These are phyloP conservation scores for Jimgerdemannia lactiflua DNA, from an alignment of 192 early-diverging fungal species.

Conservation along the genomic window DNA sequence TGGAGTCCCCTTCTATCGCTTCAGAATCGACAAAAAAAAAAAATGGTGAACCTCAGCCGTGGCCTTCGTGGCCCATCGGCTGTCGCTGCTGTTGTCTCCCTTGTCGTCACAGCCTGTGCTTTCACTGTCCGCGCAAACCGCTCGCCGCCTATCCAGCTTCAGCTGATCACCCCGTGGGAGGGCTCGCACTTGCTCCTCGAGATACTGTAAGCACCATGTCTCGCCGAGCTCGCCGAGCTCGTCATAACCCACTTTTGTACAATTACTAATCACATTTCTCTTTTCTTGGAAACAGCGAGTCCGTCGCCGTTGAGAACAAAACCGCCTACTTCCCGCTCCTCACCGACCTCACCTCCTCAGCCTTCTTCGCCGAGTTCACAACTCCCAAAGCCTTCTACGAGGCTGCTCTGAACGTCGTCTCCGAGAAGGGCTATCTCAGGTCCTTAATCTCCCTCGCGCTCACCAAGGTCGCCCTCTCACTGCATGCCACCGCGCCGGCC, in stretches of 20 bases:
- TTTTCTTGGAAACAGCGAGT: conserved; percentile 45
- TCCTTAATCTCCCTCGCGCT: conserved; percentile 48
- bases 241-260: background rate
- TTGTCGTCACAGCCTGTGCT: background rate
- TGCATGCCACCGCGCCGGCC: conserved; percentile 71
- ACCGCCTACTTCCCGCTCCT: conserved; percentile 64
- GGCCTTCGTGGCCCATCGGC: background rate
- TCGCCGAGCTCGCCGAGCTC: background rate
- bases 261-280: background rate
- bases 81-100: background rate
- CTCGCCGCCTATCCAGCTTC: conserved; percentile 47
- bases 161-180: conserved; percentile 53
- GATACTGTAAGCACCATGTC: conserved; percentile 57
- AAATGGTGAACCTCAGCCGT: background rate
- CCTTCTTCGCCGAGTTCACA: conserved; percentile 18
- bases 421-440: conserved; percentile 34
- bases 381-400: conserved; percentile 49
- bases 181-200: conserved; percentile 74
- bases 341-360: conserved; percentile 38
- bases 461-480: conserved; percentile 65
- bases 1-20: too few relatives aligned
- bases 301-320: conserved; percentile 60
- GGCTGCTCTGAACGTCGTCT: conserved; percentile 44
- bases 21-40: too few relatives aligned
- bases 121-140: background rate